phyloP scores from a whole-genome alignment of 768 basidiomycete genomes.

The Tulasnella sp. region DNA sequence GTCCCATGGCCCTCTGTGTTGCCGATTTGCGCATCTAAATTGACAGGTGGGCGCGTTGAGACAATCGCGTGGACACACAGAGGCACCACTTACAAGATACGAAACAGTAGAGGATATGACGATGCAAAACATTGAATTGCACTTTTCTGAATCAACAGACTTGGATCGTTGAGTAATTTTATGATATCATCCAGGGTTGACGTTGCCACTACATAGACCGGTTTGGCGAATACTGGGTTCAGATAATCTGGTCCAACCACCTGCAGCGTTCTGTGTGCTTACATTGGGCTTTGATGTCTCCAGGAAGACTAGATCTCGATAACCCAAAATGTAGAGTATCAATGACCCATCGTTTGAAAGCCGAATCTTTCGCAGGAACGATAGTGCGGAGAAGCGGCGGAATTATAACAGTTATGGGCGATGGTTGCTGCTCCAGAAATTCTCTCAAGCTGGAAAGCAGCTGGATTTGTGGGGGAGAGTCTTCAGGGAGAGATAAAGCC shows the following conservation, averaged over 20 bases:
- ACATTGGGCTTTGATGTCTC: slow-evolving; percentile 75
- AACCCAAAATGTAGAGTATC: slow-evolving; percentile 86
- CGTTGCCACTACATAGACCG: slow-evolving; percentile 45
- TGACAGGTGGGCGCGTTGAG: too few species aligned
- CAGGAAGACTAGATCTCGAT: slow-evolving; percentile 58
- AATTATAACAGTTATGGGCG: slow-evolving; percentile 70
- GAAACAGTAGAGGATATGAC: slow-evolving; percentile 80
- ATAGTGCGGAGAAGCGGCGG: slow-evolving; percentile 67
- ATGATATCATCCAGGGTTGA: slow-evolving; percentile 63
- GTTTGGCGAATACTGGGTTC: background rate
- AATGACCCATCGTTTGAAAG: slow-evolving; percentile 82
- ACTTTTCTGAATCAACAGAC: slow-evolving; percentile 58
- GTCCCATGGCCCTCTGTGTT: slow-evolving; percentile 61
- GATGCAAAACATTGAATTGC: slow-evolving; percentile 70
- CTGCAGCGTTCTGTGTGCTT: slow-evolving; percentile 32
- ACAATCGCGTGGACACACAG: slow-evolving; percentile 5
- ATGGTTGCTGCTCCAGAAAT: slow-evolving; percentile 72
- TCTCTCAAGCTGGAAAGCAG: slow-evolving; percentile 67
- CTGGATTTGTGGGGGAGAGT: slow-evolving; percentile 82
- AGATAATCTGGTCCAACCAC: background rate
- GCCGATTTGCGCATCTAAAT: slow-evolving; percentile 69
- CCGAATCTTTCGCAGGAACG: slow-evolving; percentile 69
- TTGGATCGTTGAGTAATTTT: slow-evolving; percentile 57
- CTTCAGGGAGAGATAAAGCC: slow-evolving; percentile 64
- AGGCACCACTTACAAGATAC: slow-evolving; percentile 49